These are phyloP conservation scores for Scedosporium minutisporum DNA, from an alignment of 2,329 filamentous ascomycete species.

Conservation along the genomic window DNA sequence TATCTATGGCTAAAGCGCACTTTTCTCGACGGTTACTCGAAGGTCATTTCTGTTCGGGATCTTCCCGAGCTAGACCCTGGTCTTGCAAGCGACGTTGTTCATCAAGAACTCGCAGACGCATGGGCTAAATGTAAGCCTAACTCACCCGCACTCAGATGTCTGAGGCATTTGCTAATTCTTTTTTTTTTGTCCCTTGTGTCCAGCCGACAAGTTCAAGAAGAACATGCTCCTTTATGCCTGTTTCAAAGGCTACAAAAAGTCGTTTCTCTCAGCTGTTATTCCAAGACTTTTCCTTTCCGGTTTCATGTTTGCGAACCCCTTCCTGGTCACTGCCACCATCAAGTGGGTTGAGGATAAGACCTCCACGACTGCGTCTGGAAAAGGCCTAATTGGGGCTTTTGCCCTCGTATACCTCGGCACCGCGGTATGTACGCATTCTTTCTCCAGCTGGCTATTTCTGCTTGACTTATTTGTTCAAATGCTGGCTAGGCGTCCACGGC, in stretches of 20 bases:
- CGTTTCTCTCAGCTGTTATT: slow-evolving; percentile 24
- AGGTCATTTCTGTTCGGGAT: slow-evolving; percentile 12
- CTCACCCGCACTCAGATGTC: neutral
- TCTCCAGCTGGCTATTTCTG: neutral
- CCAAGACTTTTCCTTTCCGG: slow-evolving; percentile 25
- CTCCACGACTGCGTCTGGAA: slow-evolving; percentile 21
- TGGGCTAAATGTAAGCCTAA: neutral
- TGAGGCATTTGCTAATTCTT: neutral
- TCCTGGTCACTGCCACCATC: slow-evolving; percentile 29
- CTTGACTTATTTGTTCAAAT: neutral
- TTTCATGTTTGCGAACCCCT: slow-evolving; percentile 28
- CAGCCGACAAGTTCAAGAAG: slow-evolving; percentile 9
- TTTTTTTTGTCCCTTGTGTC: neutral
- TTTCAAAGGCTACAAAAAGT: slow-evolving; percentile 15
- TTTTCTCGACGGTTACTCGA: slow-evolving; percentile 12
- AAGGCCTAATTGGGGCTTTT: slow-evolving; percentile 31
- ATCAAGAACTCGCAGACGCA: slow-evolving; percentile 1
- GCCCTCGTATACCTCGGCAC: slow-evolving; percentile 29
- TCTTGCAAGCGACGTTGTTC: slow-evolving; percentile 11
- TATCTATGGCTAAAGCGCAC: slow-evolving; percentile 15
- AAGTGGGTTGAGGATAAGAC: slow-evolving; percentile 16
- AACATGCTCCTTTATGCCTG: slow-evolving; percentile 17
- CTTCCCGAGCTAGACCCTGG: slow-evolving; percentile 13
- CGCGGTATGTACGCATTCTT: slow-evolving; percentile 16
- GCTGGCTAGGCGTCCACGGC: slow-evolving; percentile 16